Conservation (phyloP, 805 yeast genomes). For the Metschnikowia baotianmanensis region DNA sequence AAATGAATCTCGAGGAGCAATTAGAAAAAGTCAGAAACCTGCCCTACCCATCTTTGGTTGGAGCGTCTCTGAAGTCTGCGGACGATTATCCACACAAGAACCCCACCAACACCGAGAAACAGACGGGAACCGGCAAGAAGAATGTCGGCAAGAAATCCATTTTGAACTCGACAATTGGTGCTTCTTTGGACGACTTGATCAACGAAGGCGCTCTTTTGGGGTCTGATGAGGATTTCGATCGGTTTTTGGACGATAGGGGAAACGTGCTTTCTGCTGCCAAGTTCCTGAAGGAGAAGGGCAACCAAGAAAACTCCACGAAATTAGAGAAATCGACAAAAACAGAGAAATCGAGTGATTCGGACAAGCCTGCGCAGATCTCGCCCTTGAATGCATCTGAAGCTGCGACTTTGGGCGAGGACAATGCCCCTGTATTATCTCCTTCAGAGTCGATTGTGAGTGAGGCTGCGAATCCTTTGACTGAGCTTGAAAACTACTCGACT, state of each 20-base stretch:
- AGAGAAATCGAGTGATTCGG: constrained; percentile 33
- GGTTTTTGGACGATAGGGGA: constrained; percentile 53
- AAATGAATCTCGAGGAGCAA: constrained; percentile 31
- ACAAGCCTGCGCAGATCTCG: constrained; percentile 2
- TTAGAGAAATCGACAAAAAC: constrained; percentile 48
- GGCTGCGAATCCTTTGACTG: constrained; percentile 1
- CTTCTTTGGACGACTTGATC: constrained; percentile 51
- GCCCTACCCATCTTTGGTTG: constrained; percentile 51
- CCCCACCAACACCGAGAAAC: constrained; percentile 45
- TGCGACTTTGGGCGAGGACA: neutral
- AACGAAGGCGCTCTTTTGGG: constrained; percentile 46
- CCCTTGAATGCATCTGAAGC: neutral
- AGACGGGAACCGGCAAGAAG: constrained; percentile 25
- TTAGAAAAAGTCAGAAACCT: constrained; percentile 50
- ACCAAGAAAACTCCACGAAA: constrained; percentile 10
- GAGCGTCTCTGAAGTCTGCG: constrained; percentile 49
- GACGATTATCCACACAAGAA: constrained; percentile 45
- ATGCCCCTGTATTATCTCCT: constrained; percentile 7
- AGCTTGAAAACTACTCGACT: constrained; percentile 31
- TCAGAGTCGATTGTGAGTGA: neutral
- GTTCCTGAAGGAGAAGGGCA: constrained; percentile 16
- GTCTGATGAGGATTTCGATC: constrained; percentile 52
- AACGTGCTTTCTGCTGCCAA: constrained; percentile 48
- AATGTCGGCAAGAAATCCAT: constrained; percentile 17
- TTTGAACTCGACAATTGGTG: constrained; percentile 41